Base-by-base conservation (phyloP, 2,329 filamentous ascomycete genomes). In the Leptographium procerum region DNA sequence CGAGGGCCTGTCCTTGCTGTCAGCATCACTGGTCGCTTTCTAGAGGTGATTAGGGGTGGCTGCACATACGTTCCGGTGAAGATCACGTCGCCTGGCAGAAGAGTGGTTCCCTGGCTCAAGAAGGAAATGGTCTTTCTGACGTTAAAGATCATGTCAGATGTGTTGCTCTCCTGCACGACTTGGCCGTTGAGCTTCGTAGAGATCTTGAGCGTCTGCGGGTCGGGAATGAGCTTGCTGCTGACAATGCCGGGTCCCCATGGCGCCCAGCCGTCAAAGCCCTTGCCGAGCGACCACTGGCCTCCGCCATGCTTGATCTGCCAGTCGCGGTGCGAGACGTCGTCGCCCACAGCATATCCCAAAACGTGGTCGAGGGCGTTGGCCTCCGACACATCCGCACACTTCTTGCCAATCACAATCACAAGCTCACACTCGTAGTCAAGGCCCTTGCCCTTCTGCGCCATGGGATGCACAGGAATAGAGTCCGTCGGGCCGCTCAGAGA, bases 371-470 rank as follows among this genome's bases (percentile, higher is more conserved):
- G 73, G 0, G 88, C 88, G 26, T 81, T 70, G 1, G 75, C 74
- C 70, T 88, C 85, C 1, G 82, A 69, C 14, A 91, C 83, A 66
- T 90, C 78, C 50, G 74, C 71, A 60, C 83, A 86, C 60, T 79
- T 73, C 69, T 84, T 86, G 28, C 86, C 86, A 62, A 91, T 89
- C 10, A 91, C 75, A 43, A 83, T 77, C 16, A 90, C 85, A 8
- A 92, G 77, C 72, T 92, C 88, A 68, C 86, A 89, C 72, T 92
- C 88, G 70, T 91, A 91, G 71, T 91, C 88, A 22, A 89, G 72
- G 0, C 84, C 84, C n/a, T 75, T 73, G 53, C 76, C 76, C 61
- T 85, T 77, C 70, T 90, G 87, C 0, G 85, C 87, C 60, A 87
- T 73, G 2, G 71, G 66, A 26, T 83, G 81, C 40, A 92, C 76